A percentile compares a stretch with the other conserved stretches of the same genome.
Evolutionary conservation across 768 basidiomycete species (phyloP).

Genomic region (Lactifluus subvellereus): DNA sequence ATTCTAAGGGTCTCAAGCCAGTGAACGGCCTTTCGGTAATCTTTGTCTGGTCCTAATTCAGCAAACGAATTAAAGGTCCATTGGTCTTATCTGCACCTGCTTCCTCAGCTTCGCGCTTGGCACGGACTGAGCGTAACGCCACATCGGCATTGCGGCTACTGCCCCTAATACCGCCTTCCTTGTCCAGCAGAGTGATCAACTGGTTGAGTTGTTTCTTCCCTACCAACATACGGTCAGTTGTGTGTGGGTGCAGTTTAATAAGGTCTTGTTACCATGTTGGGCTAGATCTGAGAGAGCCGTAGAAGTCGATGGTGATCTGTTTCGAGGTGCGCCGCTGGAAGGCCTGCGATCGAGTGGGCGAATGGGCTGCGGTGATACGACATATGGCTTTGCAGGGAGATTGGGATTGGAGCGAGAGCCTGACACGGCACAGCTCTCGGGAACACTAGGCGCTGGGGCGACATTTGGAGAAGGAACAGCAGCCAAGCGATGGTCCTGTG

Average conservation of each 20-base stretch:
- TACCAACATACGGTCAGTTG: slow-evolving; percentile 27
- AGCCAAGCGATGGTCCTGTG: slow-evolving; percentile 63
- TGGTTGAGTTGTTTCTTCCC: slow-evolving; percentile 86
- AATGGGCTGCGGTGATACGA: slow-evolving; percentile 68
- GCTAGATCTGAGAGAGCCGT: slow-evolving; percentile 84
- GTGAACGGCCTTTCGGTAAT: slow-evolving; percentile 84
- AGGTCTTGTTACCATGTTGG: slow-evolving; percentile 53
- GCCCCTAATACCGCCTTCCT: slow-evolving; percentile 49
- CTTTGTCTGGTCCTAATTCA: slow-evolving; percentile 54
- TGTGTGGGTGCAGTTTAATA: background rate
- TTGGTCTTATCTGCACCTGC: slow-evolving; percentile 47
- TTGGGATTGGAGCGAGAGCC: slow-evolving; percentile 43
- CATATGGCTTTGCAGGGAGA: slow-evolving; percentile 45
- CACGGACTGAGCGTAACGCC: slow-evolving; percentile 69
- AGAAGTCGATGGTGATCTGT: slow-evolving; percentile 76
- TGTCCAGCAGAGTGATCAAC: slow-evolving; percentile 79
- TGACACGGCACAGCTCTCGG: slow-evolving; percentile 31
- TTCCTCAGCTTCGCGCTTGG: slow-evolving; percentile 88
- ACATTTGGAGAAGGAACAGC: slow-evolving; percentile 35
- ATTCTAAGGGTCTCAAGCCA: slow-evolving; percentile 89
- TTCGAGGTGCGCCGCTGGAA: slow-evolving; percentile 55
- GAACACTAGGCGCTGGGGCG: slow-evolving; percentile 31
- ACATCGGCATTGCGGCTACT: slow-evolving; percentile 53
- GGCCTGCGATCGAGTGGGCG: slow-evolving; percentile 71
- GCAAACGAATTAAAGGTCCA: background rate